Evolutionary conservation across 768 basidiomycete species (phyloP), one percentile per base, ranked within the genome.

Genomic region (Tulasnella sp.): DNA sequence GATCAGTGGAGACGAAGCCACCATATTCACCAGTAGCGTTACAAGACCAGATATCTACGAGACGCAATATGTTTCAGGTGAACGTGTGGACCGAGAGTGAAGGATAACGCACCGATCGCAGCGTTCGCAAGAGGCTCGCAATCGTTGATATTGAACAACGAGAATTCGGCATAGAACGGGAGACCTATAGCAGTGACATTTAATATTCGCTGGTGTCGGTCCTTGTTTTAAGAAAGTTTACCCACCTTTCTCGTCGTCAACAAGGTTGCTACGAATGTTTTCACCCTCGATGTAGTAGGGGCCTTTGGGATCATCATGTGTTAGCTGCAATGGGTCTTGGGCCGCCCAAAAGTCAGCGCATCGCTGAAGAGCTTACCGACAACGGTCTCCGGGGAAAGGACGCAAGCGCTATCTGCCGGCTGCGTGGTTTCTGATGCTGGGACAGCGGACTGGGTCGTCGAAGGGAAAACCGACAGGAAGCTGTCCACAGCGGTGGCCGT

Each of bases 1-100:
- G 11, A 67, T 67, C 61, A n/a, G 61, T 67, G 61, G 61, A 67
- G 61, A 67, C 61, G 61, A 67, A 67, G 61, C 61, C 61, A 67
- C 26, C n/a, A n/a, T 67, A 67, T 32, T 67, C 61, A 16, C 61
- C 61, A 26, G 61, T 67, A 4, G 61, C 61, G 61, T 67, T 67
- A 29, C 61, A 67, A 4, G 61, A 67, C 61, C 61, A 67, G 32
- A 67, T 67, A 32, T 67, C 61, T 67, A n/a, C 42, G 10, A 44
- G 13, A 67, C 0, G 26, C 5, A 67, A 29, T 13, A 11, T 67
- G 29, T 26, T 26, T 67, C n/a, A 67, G 61, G 32, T 16, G 61
- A 11, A 67, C 32, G n/a, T 29, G 16, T 15, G 61, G n/a, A 16
- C 6, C 23, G 55, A 5, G 61, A 16, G 13, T 2, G 15, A 67